phyloP scores from a whole-genome alignment of 768 basidiomycete species.

The Collybia mongolica region DNA sequence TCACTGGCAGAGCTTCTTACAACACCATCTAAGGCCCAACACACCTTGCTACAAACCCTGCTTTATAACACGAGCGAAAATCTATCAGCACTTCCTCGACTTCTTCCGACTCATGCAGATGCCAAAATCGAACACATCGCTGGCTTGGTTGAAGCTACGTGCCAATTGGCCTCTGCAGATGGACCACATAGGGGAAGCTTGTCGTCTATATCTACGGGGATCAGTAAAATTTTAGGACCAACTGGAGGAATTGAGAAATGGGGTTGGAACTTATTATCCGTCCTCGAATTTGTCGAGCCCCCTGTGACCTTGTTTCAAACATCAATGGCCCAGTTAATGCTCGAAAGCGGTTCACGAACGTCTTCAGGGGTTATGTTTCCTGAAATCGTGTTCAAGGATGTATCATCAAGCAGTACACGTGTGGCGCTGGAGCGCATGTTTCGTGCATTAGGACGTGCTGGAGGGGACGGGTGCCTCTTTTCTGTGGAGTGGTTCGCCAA shows the following conservation, averaged over 20 bases:
- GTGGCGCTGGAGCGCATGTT: slow-evolving; percentile 70
- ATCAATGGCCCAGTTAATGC: slow-evolving; percentile 51
- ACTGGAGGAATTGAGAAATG: slow-evolving; percentile 86
- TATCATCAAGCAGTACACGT: slow-evolving; percentile 49
- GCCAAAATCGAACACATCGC: slow-evolving; percentile 70
- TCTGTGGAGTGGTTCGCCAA: slow-evolving; percentile 82
- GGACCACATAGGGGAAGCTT: slow-evolving; percentile 23
- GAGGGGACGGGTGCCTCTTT: slow-evolving; percentile 67
- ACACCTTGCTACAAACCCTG: slow-evolving; percentile 52
- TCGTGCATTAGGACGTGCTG: slow-evolving; percentile 64
- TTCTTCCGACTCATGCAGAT: slow-evolving; percentile 70
- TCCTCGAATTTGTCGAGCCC: slow-evolving; percentile 72
- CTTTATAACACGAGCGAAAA: slow-evolving; percentile 62
- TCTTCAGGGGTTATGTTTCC: slow-evolving; percentile 51
- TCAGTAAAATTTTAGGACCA: slow-evolving; percentile 74
- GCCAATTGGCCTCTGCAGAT: slow-evolving; percentile 39
- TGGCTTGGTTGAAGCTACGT: slow-evolving; percentile 68
- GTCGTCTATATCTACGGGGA: slow-evolving; percentile 45
- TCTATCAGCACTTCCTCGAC: slow-evolving; percentile 68
- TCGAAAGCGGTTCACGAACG: slow-evolving; percentile 48
- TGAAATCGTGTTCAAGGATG: slow-evolving; percentile 52
- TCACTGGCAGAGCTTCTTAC: slow-evolving; percentile 47
- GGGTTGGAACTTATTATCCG: slow-evolving; percentile 84
- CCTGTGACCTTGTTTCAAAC: slow-evolving; percentile 43
- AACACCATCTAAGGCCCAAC: slow-evolving; percentile 37